Evolutionary conservation across 176 grass and related monocot species (phyloP).

Genomic region (Elaeis guineensis): DNA sequence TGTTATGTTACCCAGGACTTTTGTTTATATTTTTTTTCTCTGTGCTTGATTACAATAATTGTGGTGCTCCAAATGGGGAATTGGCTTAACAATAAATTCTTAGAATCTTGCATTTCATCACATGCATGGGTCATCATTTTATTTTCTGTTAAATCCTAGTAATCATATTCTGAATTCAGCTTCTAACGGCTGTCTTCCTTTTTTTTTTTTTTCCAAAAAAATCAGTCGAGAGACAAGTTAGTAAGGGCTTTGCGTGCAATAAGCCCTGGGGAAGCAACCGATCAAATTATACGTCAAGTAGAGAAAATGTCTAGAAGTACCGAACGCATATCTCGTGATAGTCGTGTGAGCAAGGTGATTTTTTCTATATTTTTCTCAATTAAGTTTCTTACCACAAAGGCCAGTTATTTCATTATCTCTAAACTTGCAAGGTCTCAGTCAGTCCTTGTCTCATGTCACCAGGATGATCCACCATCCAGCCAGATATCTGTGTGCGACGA

Average conservation of each 20-base stretch:
- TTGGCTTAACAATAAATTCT: not conserved
- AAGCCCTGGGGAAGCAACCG: constrained; percentile 79
- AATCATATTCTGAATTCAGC: too few species aligned
- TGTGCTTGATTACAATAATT: constrained; percentile 6
- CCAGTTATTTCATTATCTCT: too few species aligned
- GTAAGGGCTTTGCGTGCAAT: constrained; percentile 49
- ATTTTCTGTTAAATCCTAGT: too few species aligned
- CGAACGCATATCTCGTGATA: constrained; percentile 48
- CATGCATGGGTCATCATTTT: too few species aligned
- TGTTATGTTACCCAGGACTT: too few species aligned
- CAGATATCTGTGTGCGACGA: constrained; percentile 44
- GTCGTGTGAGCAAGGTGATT: constrained; percentile 45
- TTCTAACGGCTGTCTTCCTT: constrained; percentile 3
- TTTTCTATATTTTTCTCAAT: too few species aligned
- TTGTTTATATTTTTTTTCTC: too few species aligned
- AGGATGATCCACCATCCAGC: constrained; percentile 41
- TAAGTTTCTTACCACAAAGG: too few species aligned
- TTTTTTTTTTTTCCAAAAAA: too few species aligned
- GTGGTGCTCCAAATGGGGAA: not conserved
- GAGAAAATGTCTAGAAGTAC: constrained; percentile 87
- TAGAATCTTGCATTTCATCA: too few species aligned
- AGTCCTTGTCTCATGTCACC: constrained; percentile 17
- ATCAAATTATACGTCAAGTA: constrained; percentile 81
- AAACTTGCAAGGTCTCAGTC: not conserved
- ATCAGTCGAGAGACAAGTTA: constrained; percentile 75